Evolutionary conservation across 257 asterid species (phyloP).

Genomic region (Linderniella brevidens): DNA sequence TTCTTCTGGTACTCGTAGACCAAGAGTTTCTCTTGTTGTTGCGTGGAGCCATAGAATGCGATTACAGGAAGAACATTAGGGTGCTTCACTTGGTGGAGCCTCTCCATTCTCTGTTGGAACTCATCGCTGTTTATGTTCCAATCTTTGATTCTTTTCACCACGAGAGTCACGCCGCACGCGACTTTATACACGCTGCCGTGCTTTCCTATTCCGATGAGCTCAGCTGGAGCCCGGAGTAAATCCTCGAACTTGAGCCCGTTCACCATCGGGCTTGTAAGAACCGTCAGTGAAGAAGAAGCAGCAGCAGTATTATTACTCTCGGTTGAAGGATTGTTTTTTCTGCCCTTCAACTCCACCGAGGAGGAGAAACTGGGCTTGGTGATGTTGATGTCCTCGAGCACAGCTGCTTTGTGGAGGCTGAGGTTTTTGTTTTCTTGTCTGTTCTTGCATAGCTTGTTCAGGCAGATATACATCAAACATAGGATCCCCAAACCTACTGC

Average conservation of each 20-base stretch:
- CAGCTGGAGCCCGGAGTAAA: constrained; percentile 72
- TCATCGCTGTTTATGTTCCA: constrained; percentile 35
- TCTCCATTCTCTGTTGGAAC: constrained; percentile 50
- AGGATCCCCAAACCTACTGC: constrained; percentile 32
- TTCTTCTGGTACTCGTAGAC: constrained; percentile 59
- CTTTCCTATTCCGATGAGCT: constrained; percentile 61
- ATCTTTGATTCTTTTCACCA: constrained; percentile 57
- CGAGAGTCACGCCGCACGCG: constrained; percentile 18
- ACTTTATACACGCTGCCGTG: constrained; percentile 66
- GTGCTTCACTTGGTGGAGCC: constrained; percentile 42
- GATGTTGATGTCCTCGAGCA: constrained; percentile 16
- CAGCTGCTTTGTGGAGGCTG: constrained; percentile 14
- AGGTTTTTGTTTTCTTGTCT: constrained; percentile 8
- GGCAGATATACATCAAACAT: constrained; percentile 17
- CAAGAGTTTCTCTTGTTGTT: constrained; percentile 61
- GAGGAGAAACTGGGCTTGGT: constrained; percentile 22
- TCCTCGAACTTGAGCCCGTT: constrained; percentile 51
- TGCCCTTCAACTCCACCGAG: constrained; percentile 21
- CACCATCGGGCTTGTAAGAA: constrained; percentile 32
- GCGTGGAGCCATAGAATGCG: constrained; percentile 49
- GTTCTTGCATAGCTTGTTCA: constrained; percentile 21
- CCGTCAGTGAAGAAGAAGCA: constrained; percentile 29
- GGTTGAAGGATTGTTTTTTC: constrained; percentile 17
- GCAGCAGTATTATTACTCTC: constrained; percentile 19
- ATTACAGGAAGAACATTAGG: constrained; percentile 39